A percentile compares a stretch with the other conserved stretches of the same genome.
These are phyloP conservation scores for Fusarium sp. DNA, from an alignment of 2,329 filamentous ascomycete genomes.

Conservation along the genomic window DNA sequence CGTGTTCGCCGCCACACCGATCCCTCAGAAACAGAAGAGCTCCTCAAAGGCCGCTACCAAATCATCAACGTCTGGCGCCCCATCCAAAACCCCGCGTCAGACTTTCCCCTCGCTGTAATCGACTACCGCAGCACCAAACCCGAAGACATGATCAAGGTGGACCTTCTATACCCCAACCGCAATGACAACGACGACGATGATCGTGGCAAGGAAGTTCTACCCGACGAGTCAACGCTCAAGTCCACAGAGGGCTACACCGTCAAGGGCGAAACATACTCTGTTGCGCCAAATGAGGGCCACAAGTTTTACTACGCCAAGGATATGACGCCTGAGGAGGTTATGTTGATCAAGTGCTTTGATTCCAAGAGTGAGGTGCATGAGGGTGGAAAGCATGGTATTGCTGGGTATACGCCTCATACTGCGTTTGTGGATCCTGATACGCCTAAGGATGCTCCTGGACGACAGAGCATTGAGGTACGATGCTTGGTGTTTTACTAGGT, in stretches of 20 bases:
- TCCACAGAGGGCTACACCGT: conserved; percentile 41
- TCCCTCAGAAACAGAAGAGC: conserved; percentile 56
- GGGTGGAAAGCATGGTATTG: conserved; percentile 32
- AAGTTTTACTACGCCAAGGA: conserved; percentile 46
- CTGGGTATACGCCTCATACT: conserved; percentile 42
- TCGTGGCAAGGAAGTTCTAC: conserved; percentile 39
- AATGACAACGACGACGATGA: conserved; percentile 39
- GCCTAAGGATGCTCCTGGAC: conserved; percentile 32
- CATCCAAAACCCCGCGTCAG: conserved; percentile 44
- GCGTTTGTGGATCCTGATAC: conserved; percentile 43
- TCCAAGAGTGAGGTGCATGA: conserved; percentile 44
- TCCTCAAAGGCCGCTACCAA: conserved; percentile 57
- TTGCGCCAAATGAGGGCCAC: conserved; percentile 37
- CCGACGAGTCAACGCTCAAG: conserved; percentile 24
- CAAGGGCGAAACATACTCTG: conserved; percentile 41
- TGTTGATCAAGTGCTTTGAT: conserved; percentile 47
- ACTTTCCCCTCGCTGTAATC: conserved; percentile 43
- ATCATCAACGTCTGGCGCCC: conserved; percentile 63
- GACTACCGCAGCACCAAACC: conserved; percentile 43
- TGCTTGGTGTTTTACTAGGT: conserved; percentile 44
- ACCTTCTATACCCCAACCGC: conserved; percentile 43
- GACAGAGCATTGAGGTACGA: conserved; percentile 45
- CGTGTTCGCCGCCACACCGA: conserved; percentile 70
- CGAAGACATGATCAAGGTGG: conserved; percentile 41
- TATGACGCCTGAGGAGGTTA: conserved; percentile 45